Evolutionary conservation across 108 stramenopile genomes (phyloP).

Genomic region (Skeletonema menzelii): DNA sequence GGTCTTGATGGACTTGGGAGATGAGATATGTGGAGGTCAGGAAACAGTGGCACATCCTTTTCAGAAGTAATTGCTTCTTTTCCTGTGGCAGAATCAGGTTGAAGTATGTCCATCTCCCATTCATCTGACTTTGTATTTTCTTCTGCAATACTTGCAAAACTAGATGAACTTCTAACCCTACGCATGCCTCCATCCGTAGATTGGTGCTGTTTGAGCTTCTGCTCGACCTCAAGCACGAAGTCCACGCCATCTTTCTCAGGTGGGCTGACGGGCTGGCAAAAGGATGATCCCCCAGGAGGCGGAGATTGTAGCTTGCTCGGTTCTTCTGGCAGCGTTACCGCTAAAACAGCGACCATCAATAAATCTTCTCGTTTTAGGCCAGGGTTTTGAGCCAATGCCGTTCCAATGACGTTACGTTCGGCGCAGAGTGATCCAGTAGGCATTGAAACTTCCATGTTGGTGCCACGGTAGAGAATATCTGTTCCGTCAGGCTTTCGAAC

Average conservation of each 20-base stretch:
- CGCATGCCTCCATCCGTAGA: constrained; percentile 12
- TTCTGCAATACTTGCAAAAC: constrained; percentile 50
- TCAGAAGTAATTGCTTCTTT: not conserved
- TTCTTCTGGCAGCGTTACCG: constrained; percentile 58
- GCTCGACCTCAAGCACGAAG: constrained; percentile 21
- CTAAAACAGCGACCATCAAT: constrained; percentile 84
- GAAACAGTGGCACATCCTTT: constrained; percentile 1
- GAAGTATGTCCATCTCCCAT: constrained; percentile 36
- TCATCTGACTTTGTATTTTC: constrained; percentile 38
- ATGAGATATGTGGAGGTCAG: constrained; percentile 7
- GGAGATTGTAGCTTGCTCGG: constrained; percentile 5
- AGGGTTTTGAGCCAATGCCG: constrained; percentile 82
- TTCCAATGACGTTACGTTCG: constrained; percentile 96
- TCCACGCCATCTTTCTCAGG: constrained; percentile 14
- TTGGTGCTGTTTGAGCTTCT: constrained; percentile 35
- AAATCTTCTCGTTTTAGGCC: constrained; percentile 79
- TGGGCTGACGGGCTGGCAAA: constrained; percentile 20
- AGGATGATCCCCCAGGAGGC: constrained; percentile 11
- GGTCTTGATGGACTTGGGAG: not conserved
- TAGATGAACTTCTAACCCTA: constrained; percentile 37
- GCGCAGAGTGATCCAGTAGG: constrained; percentile 98
- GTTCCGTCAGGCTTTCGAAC: constrained; percentile 66
- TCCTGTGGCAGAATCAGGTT: not conserved
- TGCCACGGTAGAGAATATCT: constrained; percentile 86
- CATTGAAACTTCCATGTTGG: constrained; percentile 98